A percentile compares a stretch with the other conserved stretches of the same genome.
Conservation (phyloP, 2,329 filamentous ascomycete genomes). For the Sordariomycetes sp. region DNA sequence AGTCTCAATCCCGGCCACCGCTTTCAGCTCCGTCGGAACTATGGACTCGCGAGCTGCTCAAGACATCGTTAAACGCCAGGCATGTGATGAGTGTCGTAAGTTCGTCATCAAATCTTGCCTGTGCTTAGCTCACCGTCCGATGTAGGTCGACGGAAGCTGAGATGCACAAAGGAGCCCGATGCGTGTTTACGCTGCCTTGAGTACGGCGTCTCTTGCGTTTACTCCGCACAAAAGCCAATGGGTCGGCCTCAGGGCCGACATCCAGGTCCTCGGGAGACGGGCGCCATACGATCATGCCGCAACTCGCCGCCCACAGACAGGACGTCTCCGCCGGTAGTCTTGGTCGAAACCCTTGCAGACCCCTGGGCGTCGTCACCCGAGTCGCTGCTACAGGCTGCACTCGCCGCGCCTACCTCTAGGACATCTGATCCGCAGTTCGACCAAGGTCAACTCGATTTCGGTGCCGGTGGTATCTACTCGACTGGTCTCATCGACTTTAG, state of each 20-base stretch:
- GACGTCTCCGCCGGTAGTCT: too few relatives aligned
- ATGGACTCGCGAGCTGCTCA: background rate
- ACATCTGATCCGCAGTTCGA: too few relatives aligned
- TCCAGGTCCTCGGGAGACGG: background rate
- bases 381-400: background rate
- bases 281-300: too few relatives aligned
- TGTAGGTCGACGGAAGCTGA: background rate
- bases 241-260: background rate
- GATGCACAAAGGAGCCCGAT: background rate
- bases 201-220: background rate
- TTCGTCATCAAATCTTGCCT: background rate
- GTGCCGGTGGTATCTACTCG: background rate
- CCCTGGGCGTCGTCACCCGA: background rate
- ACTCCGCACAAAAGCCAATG: background rate
- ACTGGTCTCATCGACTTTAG: background rate
- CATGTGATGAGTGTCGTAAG: background rate
- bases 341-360: background rate
- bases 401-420: too few relatives aligned
- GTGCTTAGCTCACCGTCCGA: background rate
- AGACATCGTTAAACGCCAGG: background rate
- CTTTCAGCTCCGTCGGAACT: background rate
- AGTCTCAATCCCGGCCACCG: too few relatives aligned
- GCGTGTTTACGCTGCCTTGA: background rate
- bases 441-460: background rate
- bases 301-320: too few relatives aligned